Base-by-base conservation (phyloP, 2,329 filamentous ascomycete species). In the Diplodia mutila region DNA sequence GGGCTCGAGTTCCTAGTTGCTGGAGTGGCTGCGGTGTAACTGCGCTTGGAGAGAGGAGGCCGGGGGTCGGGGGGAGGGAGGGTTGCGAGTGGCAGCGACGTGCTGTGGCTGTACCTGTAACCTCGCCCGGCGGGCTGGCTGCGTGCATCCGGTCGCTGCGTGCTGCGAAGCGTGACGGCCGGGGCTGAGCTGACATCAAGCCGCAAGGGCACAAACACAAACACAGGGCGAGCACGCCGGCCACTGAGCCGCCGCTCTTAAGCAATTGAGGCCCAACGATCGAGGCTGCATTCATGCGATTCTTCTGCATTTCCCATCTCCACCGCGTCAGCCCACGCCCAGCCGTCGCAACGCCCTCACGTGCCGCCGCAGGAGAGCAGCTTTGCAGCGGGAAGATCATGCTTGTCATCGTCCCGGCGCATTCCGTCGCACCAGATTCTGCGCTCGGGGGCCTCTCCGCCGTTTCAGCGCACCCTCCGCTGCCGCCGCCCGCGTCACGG, bases 221-320 rank as follows among this genome's bases (percentile, higher is more conserved):
- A 37, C 59, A 48, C 59, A 63, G 46, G 59, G 59, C 59, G 59
- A 51, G 23, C 27, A 11, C 11, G 32, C 32, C 9, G 32, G 32
- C 32, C 32, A 23, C 7, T 23, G 21, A 16, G 12, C 42, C 12
- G 9, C 21, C 34, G 7, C 18, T 63, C 59, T 63, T 63, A 51
- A 63, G 46, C 59, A 34, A 51, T 63, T 51, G 59, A 51, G n/a
- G 59, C 59, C 59, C 59, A 63, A 63, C 59, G 59, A 51, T 63
- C 59, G 59, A 63, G 59, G 59, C 59, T 63, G 59, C 59, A 63
- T 63, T 63, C 59, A 63, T 63, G 59, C 59, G 59, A 51, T 61
- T 61, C 57, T 61, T 61, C 25, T 61, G 57, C 57, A 48, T 61
- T 61, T 49, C 42, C 57, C 57, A 63, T 63, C 42, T 23, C 4